Evolutionary conservation across 2,329 filamentous ascomycete genomes (phyloP).

Genomic region (Colletotrichum orchidophilum): DNA sequence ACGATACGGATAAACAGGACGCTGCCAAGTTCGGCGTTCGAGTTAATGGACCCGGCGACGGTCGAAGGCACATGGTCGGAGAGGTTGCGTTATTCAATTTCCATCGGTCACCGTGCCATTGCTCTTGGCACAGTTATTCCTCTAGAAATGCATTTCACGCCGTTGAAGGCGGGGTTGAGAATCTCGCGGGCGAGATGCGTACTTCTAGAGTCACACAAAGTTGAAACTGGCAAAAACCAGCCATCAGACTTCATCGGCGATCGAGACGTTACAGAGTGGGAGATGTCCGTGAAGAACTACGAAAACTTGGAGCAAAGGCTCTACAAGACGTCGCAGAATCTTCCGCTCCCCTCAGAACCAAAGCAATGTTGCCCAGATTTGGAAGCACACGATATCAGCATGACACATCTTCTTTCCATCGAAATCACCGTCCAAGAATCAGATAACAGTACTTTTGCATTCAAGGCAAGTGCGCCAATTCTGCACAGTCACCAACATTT

Average conservation of each 20-base stretch:
- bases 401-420: constrained; percentile 7
- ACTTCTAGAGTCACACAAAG: constrained; percentile 4
- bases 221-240: neutral
- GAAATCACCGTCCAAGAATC: neutral
- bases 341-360: constrained; percentile 6
- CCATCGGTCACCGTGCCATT: constrained; percentile 10
- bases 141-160: constrained; percentile 5
- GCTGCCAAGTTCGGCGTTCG: constrained; percentile 4
- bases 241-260: neutral
- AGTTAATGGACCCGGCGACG: constrained; percentile 20
- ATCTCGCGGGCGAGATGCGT: neutral
- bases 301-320: neutral
- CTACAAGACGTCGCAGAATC: neutral
- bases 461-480: neutral
- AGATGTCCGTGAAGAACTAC: neutral
- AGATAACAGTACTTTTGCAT: neutral
- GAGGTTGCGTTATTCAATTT: neutral
- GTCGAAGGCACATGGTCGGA: constrained; percentile 12
- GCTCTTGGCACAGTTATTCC: constrained; percentile 18
- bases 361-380: constrained; percentile 13
- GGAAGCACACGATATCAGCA: neutral
- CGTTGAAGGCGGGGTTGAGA: neutral
- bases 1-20: constrained; percentile 16
- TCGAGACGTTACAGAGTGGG: constrained; percentile 4
- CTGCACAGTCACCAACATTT: neutral